Conservation (phyloP, 306 rosid genomes). For the Sechiopsis laciniata region DNA sequence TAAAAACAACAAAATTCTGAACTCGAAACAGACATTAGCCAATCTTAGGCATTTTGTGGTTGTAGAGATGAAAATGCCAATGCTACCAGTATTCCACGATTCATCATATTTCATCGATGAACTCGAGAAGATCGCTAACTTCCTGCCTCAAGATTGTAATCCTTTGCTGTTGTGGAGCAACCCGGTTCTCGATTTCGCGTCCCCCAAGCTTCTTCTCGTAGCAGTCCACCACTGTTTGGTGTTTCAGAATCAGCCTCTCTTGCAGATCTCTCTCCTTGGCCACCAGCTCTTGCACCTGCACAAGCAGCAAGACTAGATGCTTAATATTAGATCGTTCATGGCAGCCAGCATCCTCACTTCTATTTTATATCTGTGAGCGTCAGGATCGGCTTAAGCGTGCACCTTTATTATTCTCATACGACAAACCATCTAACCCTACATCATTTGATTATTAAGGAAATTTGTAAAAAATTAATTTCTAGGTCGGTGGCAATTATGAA, state of each 20-base stretch:
- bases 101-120: constrained; percentile 55
- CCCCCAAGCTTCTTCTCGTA: constrained; percentile 84
- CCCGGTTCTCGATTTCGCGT: constrained; percentile 81
- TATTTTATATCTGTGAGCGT: no score
- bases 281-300: constrained; percentile 83
- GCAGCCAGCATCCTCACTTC: not conserved
- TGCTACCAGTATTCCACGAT: not conserved
- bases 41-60: not conserved
- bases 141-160: constrained; percentile 66
- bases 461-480: no score
- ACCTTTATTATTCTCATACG: no score
- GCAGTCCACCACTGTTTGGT: constrained; percentile 73
- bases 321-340: not conserved
- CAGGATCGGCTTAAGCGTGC: no score
- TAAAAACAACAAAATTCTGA: constrained; percentile 8
- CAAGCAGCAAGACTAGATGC: constrained; percentile 20
- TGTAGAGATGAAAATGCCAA: not conserved
- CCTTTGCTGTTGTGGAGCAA: constrained; percentile 70
- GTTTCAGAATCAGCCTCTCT: constrained; percentile 74
- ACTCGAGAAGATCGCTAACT: constrained; percentile 75
- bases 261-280: constrained; percentile 78
- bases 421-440: no score
- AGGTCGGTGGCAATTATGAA: no score
- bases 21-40: not conserved
- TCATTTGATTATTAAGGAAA: no score